phyloP scores from a whole-genome alignment of 148 eudicot genomes.

The Bassia scoparia region DNA sequence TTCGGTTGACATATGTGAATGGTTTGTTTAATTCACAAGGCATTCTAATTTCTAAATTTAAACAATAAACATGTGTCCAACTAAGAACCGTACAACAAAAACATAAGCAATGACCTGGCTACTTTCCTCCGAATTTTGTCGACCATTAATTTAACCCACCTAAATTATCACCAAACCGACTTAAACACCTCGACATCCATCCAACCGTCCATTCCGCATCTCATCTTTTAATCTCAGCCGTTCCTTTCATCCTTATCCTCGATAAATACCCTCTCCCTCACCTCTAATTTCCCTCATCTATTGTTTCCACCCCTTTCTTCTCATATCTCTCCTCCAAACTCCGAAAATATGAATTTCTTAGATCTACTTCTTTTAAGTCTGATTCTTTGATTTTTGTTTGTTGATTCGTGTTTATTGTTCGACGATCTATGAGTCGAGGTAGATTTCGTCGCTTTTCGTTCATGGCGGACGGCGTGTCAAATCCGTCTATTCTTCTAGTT shows the following conservation, averaged over 20 bases:
- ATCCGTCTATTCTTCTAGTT: neutral
- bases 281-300: neutral
- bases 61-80: slow-evolving; percentile 10
- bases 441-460: neutral
- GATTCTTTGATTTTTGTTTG: neutral
- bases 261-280: slow-evolving; percentile 16
- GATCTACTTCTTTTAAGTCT: slow-evolving; percentile 3
- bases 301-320: neutral
- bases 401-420: neutral
- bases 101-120: slow-evolving; percentile 2
- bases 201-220: slow-evolving; percentile 24
- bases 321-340: neutral
- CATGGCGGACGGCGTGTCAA: neutral
- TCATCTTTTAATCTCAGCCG: slow-evolving; percentile 17
- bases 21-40: neutral
- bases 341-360: neutral
- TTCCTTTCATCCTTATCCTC: neutral
- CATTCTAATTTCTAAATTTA: neutral
- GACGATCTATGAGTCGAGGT: slow-evolving; percentile 13
- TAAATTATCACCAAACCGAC: slow-evolving; percentile 19
- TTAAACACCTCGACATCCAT: neutral
- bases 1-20: too few relatives aligned
- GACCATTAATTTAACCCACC: slow-evolving; percentile 13
- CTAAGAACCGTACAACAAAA: slow-evolving; percentile 1
- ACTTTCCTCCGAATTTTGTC: slow-evolving; percentile 16